Base-by-base conservation (phyloP, 208 protist genomes). In the Strigomonas culicis region DNA sequence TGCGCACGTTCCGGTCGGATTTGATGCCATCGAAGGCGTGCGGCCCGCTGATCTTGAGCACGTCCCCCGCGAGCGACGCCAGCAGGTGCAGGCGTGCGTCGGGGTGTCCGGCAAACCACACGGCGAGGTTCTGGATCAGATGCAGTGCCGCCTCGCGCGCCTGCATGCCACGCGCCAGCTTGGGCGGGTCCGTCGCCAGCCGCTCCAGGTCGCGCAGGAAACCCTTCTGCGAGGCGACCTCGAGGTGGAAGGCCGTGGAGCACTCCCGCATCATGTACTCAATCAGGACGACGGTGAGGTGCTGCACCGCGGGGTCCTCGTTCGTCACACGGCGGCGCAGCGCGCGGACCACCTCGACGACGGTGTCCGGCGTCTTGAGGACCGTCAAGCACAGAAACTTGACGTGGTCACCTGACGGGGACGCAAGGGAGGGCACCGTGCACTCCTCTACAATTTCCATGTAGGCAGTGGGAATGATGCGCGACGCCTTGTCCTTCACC, bases 381-480 rank as follows among this genome's bases (percentile, higher is more conserved):
- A 77, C 84, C 39, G 62, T 79, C 17, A 93, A 74, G 65, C 82
- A 91, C 10, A 96, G 74, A 69, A 92, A 83, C 39, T 77, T 65
- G 8, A 92, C 80, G 62, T 82, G 73, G 59, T 93, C 81, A 41
- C 75, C 79, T 11, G 70, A 60, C 10, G 88, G 88, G 34, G 68
- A 68, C 43, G 66, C 57, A 11, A 96, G 77, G 0, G 77, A 51
- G 27, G 88, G 68, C 10, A 64, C 70, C 1, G 91, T 96, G 63
- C 78, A 80, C 66, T 96, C 86, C 68, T 91, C 88, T 6, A 96
- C 82, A 55, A 88, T 79, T 30, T 92, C 80, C 70, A 83, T 88
- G 68, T 89, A 93, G 24, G 76, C 57, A 0, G 82, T 93, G 24
- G 87, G 85, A 44, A 94, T 76, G 19, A 96, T 47, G 27, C 80